Conservation (phyloP, 2,329 filamentous ascomycete species). For the Pseudocercospora pini-densiflorae region DNA sequence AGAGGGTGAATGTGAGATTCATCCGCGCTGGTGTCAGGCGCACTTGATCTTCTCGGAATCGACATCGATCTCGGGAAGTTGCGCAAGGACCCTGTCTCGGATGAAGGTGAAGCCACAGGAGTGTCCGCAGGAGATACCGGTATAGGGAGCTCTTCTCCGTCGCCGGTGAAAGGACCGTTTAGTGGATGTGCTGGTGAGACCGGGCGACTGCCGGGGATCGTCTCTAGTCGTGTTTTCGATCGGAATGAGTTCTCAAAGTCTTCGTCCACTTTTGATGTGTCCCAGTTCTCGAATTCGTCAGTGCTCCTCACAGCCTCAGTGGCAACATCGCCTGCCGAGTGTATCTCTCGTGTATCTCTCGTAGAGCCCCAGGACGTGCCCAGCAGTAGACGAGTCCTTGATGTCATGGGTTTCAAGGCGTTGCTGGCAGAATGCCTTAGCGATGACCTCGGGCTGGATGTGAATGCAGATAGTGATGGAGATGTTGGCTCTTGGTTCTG, state of each 20-base stretch:
- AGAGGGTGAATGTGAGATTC: conserved; percentile 78
- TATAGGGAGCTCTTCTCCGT: conserved; percentile 21
- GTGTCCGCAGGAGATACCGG: conserved; percentile 25
- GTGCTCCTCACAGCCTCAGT: conserved; percentile 45
- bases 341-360: conserved; percentile 37
- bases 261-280: conserved; percentile 70
- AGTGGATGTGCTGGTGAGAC: conserved; percentile 66
- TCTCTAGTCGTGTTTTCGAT: conserved; percentile 63
- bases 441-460: conserved; percentile 29
- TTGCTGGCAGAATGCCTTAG: conserved; percentile 33
- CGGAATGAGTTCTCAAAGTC: conserved; percentile 61
- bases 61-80: conserved; percentile 14
- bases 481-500: conserved; percentile 6
- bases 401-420: conserved; percentile 59
- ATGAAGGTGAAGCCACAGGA: conserved; percentile 11
- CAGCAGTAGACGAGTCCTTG: conserved; percentile 61
- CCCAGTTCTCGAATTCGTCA: conserved; percentile 76
- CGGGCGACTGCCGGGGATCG: conserved; percentile 71
- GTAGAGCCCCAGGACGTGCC: conserved; percentile 57
- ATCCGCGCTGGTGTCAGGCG: conserved; percentile 37
- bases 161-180: conserved; percentile 52
- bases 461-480: conserved; percentile 32
- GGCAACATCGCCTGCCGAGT: conserved; percentile 33
- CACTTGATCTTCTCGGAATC: conserved; percentile 20
- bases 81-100: conserved; percentile 21